These are phyloP conservation scores for Mycena crocata DNA, from an alignment of 768 basidiomycete species.

Conservation along the genomic window DNA sequence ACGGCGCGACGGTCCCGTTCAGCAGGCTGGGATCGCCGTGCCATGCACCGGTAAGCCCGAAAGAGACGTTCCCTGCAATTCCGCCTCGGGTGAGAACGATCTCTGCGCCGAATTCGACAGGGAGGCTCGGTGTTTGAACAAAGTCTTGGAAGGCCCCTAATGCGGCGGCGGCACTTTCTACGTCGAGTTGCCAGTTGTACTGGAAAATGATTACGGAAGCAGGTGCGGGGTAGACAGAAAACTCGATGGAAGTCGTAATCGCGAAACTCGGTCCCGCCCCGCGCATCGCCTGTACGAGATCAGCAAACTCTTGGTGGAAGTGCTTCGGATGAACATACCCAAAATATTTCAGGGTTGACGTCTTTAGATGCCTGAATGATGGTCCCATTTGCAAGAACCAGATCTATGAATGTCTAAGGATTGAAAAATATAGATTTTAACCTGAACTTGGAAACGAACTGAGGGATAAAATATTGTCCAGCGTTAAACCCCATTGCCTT, in stretches of 20 bases:
- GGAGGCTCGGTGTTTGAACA: constrained; percentile 42
- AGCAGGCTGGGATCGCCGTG: constrained; percentile 48
- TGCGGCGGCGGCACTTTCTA: constrained; percentile 44
- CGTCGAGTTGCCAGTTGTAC: constrained; percentile 52
- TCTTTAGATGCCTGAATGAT: constrained; percentile 50
- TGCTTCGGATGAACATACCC: constrained; percentile 45
- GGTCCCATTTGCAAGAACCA: constrained; percentile 49
- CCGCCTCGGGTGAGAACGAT: constrained; percentile 47
- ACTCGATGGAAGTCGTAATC: constrained; percentile 51
- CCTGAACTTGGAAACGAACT: constrained; percentile 16
- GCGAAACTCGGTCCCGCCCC: constrained; percentile 55
- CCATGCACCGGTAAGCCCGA: constrained; percentile 53
- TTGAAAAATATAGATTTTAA: neutral
- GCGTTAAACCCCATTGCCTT: constrained; percentile 50
- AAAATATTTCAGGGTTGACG: constrained; percentile 61
- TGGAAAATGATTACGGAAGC: constrained; percentile 51
- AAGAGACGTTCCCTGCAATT: constrained; percentile 45
- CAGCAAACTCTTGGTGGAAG: neutral
- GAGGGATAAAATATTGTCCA: constrained; percentile 46
- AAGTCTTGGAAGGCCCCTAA: constrained; percentile 50
- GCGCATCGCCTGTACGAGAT: constrained; percentile 48
- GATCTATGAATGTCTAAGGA: constrained; percentile 24
- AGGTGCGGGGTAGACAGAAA: constrained; percentile 51
- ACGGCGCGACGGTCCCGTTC: constrained; percentile 47
- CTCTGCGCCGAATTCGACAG: constrained; percentile 49